A percentile compares a stretch with the other conserved stretches of the same genome.
phyloP scores from a whole-genome alignment of 2,329 filamentous ascomycete genomes.

The Fusarium sp. region DNA sequence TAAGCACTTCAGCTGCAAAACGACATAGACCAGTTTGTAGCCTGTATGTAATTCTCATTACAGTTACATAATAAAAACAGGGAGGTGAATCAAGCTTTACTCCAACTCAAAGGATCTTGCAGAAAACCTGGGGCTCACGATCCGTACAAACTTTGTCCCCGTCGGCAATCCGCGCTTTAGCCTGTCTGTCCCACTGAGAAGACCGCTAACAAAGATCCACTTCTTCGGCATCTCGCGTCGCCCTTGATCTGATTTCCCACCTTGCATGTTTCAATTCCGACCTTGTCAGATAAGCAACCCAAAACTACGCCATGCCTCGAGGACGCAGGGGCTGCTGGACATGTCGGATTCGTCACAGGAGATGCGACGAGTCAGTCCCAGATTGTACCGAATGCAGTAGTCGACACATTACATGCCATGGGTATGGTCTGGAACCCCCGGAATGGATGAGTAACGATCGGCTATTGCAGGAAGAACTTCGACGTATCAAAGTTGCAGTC shows the following conservation, averaged over 20 bases:
- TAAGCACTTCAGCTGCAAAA: too few species aligned
- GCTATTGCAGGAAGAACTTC: constrained; percentile 45
- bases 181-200: not conserved
- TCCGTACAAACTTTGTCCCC: too few species aligned
- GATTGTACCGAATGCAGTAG: constrained; percentile 41
- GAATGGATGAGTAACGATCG: constrained; percentile 48
- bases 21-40: too few species aligned
- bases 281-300: not conserved
- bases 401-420: constrained; percentile 39
- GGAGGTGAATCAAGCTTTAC: too few species aligned
- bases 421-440: constrained; percentile 48
- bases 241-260: not conserved
- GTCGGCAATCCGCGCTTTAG: not conserved
- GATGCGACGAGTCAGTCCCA: constrained; percentile 44
- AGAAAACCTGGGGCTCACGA: too few species aligned
- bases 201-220: not conserved
- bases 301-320: constrained; percentile 6
- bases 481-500: constrained; percentile 38
- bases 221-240: not conserved
- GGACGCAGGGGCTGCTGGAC: constrained; percentile 45
- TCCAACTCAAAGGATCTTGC: too few species aligned
- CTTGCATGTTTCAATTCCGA: not conserved
- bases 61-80: too few species aligned
- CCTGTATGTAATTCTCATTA: too few species aligned
- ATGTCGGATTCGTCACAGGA: constrained; percentile 44